phyloP scores from a whole-genome alignment of 306 rosid genomes.

The Malus fusca region DNA sequence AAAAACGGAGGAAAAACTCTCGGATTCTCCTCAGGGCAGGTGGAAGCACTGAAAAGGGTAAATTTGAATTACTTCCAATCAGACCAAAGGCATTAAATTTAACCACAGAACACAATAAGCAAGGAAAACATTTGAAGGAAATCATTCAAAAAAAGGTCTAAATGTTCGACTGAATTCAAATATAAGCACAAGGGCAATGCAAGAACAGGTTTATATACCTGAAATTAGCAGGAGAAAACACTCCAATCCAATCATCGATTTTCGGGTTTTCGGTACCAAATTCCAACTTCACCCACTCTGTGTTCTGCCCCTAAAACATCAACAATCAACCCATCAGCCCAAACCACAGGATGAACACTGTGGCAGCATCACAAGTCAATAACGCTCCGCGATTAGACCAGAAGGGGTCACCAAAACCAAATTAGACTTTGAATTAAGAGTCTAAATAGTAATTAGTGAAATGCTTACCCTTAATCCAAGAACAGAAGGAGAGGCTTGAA shows the following conservation, averaged over 20 bases:
- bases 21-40: slow-evolving; percentile 52
- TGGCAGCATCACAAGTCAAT: no score
- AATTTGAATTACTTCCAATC: slow-evolving; percentile 12
- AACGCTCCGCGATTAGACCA: no score
- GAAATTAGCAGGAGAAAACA: slow-evolving; percentile 78
- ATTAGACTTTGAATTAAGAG: no score
- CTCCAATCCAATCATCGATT: slow-evolving; percentile 71
- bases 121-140: background rate
- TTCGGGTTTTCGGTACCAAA: slow-evolving; percentile 49
- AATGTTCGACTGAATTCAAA: background rate
- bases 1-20: slow-evolving; percentile 53
- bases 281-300: slow-evolving; percentile 58
- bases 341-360: background rate
- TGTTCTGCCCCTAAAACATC: slow-evolving; percentile 44
- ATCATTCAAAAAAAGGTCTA: background rate
- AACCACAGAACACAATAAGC: no score
- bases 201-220: slow-evolving; percentile 26
- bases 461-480: slow-evolving; percentile 47
- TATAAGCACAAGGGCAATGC: background rate
- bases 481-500: slow-evolving; percentile 44
- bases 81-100: background rate
- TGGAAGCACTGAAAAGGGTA: slow-evolving; percentile 44
- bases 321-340: background rate
- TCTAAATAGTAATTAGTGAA: background rate
- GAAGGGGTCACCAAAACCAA: background rate